Evolutionary conservation across 768 basidiomycete species (phyloP), one percentile per base, ranked within the genome.

Genomic region (Mycena rebaudengoi): DNA sequence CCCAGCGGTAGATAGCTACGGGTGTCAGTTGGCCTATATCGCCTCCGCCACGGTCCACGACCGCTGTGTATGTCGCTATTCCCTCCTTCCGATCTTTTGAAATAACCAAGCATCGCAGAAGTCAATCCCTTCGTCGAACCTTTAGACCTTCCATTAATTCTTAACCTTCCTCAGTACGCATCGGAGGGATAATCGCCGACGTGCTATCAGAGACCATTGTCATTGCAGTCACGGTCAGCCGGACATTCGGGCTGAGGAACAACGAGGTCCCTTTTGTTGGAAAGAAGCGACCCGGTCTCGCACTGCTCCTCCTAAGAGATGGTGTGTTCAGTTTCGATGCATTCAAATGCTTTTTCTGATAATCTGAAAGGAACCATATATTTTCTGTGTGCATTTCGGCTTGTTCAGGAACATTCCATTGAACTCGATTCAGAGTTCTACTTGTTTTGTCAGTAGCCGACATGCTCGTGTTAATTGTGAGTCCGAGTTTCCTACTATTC

Each of bases 381-480:
- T 62, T 77, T 75, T 60, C 25, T 60, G 74, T 75, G 43, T 43
- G 74, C 35, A 45, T 39, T 16, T 18, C 28, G 14, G 11, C 29
- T 25, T 14, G 35, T 49, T 25, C 2, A 20, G 10, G 29, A 28
- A 18, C 8, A 20, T 28, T 21, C 49, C 40, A 14, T 23, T 35
- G 18, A 58, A 41, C 26, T 39, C 51, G 16, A 26, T 60, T 16
- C 37, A 69, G 76, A 7, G 71, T 72, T 20, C 64, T 77, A 5
- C 54, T 77, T 37, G 52, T 74, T 18, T 67, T 77, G n/a, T 77
- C 76, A 0, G 66, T 76, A 2, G 73, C 72, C 23, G 75, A 76
- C 45, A 76, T 76, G 75, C 65, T 74, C 16, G 76, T 76, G 2
- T 66, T 75, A 7, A 62, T 65, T 14, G 67, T 68, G 45, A 44